Evolutionary conservation across 805 yeast genomes (phyloP), one percentile per base, ranked within the genome.

Genomic region (Kodamaea sagamina): DNA sequence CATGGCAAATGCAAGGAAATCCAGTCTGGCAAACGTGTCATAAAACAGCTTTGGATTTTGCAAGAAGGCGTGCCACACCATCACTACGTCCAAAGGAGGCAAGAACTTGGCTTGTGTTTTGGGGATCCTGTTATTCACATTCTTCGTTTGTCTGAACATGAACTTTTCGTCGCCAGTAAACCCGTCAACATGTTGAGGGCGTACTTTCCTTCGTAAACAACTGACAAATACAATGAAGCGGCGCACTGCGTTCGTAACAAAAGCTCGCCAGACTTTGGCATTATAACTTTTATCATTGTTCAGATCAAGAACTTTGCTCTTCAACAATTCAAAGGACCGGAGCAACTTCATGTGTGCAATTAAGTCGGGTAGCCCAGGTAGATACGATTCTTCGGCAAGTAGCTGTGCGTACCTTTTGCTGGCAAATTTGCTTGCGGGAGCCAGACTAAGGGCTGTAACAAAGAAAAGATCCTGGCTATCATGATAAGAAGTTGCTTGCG

Each of bases 1-100:
- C 10, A 39, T 39, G 15, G 52, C 45, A 35, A 58, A 54, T 22
- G 41, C 41, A 6, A 47, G 19, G 22, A 55, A 49, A 27, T 48
- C 32, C 32, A 50, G 50, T 16, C 57, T 44, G 2, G 32, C 44
- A 31, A 50, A 48, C 5, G 40, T 42, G 16, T 57, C 58, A 36
- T 52, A 49, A 28, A 39, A 48, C 1, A 51, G 15, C 26, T 35
- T 36, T 3, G 61, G 57, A 25, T 56, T 54, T 36, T 54, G 43
- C 32, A 55, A 36, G 35, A 57, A 53, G 1, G 58, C 46, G 32
- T 58, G 54, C 63, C 62, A 58, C 8, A 58, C 55, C 52, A 57
- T 41, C 11, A 55, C 16, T 3, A 58, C 52, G 40, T 58, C 63
- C 32, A 58, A 42, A 2, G 61, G 60, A 3, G 62, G 62, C 11